Base-by-base conservation (phyloP, 805 yeast species). In the Myxozyma melibiosi region DNA sequence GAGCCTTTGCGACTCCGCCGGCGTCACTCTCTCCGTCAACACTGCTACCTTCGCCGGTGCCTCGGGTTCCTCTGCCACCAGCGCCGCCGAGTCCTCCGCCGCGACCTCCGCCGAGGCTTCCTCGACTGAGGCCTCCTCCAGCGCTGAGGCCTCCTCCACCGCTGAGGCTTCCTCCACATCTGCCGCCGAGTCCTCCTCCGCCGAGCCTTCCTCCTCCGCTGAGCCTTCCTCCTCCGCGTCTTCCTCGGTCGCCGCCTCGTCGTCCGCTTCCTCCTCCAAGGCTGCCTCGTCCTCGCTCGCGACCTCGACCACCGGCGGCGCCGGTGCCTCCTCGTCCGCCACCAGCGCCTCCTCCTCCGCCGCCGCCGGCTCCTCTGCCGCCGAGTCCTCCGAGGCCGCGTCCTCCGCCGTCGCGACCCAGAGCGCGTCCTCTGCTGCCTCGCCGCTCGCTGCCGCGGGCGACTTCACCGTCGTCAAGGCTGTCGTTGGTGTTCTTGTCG, bases 1-100 rank as follows among this genome's bases (percentile, higher is more conserved):
- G 62, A 20, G 48, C 27, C 43, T 59, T 34, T 59, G 63, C 58
- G 9, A 46, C 34, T 35, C 50, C n/a, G 63, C 58, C 53, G 62
- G 63, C 51, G 57, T 57, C 44, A 35, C 61, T 2, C 50, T 57
- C 35, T 57, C 61, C 34, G 39, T 57, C 38, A 24, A 57, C 48
- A 53, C 61, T 13, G 53, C 57, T 24, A 53, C 61, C 37, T 43
- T 51, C 53, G 24, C 54, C 44, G 55, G 42, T 13, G 51, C 22
- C 28, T n/a, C 47, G 22, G 54, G 51, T 51, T 14, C n/a, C 56
- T 20, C 43, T 37, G 31, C 24, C 47, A 35, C 50, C 18, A 20
- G 35, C 4, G 35, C 48, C 2, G 37, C 44, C 8, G 30, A 39
- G n/a, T 11, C 44, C 18, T 24, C 44, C 16, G 24, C 34, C 14